Base-by-base conservation (phyloP, 495 filamentous ascomycete genomes). In the Apodospora peruviana region DNA sequence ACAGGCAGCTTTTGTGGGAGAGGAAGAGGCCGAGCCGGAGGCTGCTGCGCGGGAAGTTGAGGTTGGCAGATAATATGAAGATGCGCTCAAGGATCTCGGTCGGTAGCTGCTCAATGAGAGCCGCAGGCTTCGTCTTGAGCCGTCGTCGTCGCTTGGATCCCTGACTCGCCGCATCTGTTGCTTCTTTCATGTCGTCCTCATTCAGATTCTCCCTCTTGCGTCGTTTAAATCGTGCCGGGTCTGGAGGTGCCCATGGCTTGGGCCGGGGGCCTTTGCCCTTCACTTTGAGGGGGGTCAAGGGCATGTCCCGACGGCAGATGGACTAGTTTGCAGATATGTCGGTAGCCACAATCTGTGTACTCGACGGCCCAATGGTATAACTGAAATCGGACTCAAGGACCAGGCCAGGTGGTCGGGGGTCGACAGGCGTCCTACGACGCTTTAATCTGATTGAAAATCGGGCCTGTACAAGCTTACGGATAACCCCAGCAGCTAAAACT, bases 51-150 rank as follows among this genome's bases (percentile, higher is more conserved):
- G 70, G 51, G 5, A 75, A 54, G 47, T 68, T 62, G 43, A 64
- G 17, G 39, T 75, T 73, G 45, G 57, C 57, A 11, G 67, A 72
- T 21, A 64, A 38, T 55, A 58, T 51, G 17, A 71, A 61, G 47
- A 74, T 72, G 2, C 34, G 57, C 54, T 72, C 68, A n/a, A 74
- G 59, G 16, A 74, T 56, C 48, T 74, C 71, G 23, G 61, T 40
- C 1, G 71, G 71, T 10, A 74, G 49, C 23, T 42, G 52, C 57
- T 72, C 68, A 4, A 74, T 53, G 16, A 40, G 40, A 0, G 68
- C 65, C 0, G 58, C 57, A 9, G 38, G 40, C 34, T 52, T 59
- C 43, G 46, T 36, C 35, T 53, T 57, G 40, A 37, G 41, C 8
- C 43, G 47, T 2, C 47, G 50, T 52, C 45, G 40, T 5, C 20